A percentile compares a stretch with the other conserved stretches of the same genome.
Conservation (phyloP, 108 stramenopile genomes). For the Tribonema minus region DNA sequence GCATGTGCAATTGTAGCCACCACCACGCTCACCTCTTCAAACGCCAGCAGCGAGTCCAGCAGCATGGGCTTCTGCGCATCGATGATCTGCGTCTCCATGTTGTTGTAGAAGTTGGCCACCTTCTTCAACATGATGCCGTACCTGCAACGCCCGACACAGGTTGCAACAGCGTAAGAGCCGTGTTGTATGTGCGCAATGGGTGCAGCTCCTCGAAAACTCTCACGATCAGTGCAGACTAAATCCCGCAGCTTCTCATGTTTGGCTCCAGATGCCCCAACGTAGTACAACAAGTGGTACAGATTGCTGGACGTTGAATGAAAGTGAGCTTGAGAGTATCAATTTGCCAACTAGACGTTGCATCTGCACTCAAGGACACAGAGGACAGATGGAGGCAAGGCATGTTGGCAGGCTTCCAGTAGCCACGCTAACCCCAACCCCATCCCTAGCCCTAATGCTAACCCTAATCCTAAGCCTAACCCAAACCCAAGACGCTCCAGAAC, state of each 20-base stretch:
- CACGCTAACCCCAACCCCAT: no score
- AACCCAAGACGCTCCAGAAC: no score
- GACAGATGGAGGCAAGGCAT: no score
- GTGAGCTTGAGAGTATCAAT: no score
- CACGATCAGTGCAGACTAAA: neutral
- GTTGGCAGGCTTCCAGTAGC: no score
- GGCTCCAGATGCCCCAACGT: neutral
- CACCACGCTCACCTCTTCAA: conserved; percentile 59
- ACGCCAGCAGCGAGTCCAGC: conserved; percentile 56
- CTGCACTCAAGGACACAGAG: no score
- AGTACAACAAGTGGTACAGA: neutral
- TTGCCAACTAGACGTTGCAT: no score
- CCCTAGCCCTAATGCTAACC: no score
- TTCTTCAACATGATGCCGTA: conserved; percentile 64
- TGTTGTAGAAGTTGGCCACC: conserved; percentile 67
- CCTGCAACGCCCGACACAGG: neutral
- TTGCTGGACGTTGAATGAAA: no score
- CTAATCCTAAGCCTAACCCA: no score
- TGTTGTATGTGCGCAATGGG: neutral
- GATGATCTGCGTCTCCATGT: conserved; percentile 59
- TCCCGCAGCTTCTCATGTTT: neutral
- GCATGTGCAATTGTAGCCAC: no score
- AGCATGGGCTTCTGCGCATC: conserved; percentile 60
- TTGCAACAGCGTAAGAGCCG: neutral
- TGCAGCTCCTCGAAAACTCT: neutral